Percentiles rank a stretch among this genome's conserved stretches.
Evolutionary conservation across 2,329 filamentous ascomycete genomes (phyloP).

Genomic region (Aspergillus pseudoglaucus): DNA sequence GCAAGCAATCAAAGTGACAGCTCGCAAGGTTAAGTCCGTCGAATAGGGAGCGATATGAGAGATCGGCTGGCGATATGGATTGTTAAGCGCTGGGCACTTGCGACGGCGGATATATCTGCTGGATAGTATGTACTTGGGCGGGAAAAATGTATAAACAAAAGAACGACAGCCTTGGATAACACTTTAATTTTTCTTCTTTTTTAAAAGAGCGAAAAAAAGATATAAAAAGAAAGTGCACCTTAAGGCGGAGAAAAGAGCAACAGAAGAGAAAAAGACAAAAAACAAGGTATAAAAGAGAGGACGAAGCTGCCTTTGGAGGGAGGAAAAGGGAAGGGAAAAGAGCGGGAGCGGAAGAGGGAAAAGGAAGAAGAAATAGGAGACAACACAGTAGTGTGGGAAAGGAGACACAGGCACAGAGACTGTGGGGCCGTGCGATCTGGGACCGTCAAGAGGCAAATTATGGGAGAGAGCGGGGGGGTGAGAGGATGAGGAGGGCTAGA

Average conservation of each 20-base stretch:
- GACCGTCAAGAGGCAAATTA: conserved; percentile 15
- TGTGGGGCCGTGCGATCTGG: conserved; percentile 16
- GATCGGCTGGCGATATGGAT: conserved; percentile 5
- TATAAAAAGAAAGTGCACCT: conserved; percentile 7
- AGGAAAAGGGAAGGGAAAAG: conserved; percentile 9
- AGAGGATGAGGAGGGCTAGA: too few relatives aligned
- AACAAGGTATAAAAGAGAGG: neutral
- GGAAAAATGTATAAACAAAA: conserved; percentile 15
- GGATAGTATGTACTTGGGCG: conserved; percentile 12
- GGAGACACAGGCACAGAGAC: neutral
- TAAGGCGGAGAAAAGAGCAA: conserved; percentile 7
- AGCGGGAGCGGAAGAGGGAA: conserved; percentile 4
- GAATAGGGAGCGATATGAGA: neutral
- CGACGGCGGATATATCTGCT: conserved; percentile 30
- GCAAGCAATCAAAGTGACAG: neutral
- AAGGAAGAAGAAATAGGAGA: neutral
- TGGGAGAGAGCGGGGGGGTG: neutral
- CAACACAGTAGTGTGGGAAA: neutral
- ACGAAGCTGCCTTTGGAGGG: neutral
- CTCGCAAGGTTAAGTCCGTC: neutral
- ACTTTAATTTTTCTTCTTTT: conserved; percentile 11
- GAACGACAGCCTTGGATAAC: conserved; percentile 27
- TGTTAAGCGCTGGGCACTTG: conserved; percentile 1
- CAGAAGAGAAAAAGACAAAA: conserved; percentile 3
- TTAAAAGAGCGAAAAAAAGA: conserved; percentile 23